Evolutionary conservation across 225 moss, liverwort and hornwort species (phyloP).

Genomic region (Sphagnum contortum): DNA sequence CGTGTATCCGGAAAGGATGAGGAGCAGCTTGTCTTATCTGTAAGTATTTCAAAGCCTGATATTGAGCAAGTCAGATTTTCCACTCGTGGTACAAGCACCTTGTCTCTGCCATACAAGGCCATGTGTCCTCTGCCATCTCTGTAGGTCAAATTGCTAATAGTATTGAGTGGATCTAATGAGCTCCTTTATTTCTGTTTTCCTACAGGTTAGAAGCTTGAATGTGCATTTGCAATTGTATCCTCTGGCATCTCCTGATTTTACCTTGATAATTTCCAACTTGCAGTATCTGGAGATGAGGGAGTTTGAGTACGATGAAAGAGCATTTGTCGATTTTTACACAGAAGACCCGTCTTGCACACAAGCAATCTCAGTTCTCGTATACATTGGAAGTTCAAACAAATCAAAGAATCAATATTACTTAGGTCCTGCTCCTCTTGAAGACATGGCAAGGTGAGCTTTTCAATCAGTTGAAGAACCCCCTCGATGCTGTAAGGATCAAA

Average conservation of each 20-base stretch:
- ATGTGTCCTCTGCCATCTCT: no score
- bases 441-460: conserved; percentile 74
- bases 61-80: no score
- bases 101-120: background rate
- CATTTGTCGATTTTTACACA: conserved; percentile 68
- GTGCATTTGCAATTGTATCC: background rate
- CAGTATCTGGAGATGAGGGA: conserved; percentile 93
- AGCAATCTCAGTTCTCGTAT: conserved; percentile 63
- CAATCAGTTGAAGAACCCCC: background rate
- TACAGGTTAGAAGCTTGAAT: background rate
- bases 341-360: conserved; percentile 51
- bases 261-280: background rate
- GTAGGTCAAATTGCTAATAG: no score
- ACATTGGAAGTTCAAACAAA: conserved; percentile 64
- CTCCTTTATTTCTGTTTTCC: background rate
- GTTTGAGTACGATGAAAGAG: conserved; percentile 63
- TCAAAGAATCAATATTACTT: conserved; percentile 54
- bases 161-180: background rate
- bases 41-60: conserved; percentile 14
- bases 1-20: conserved; percentile 72
- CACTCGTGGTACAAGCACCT: background rate
- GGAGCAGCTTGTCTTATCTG: conserved; percentile 67
- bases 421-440: conserved; percentile 77
- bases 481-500: background rate
- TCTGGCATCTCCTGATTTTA: background rate